Evolutionary conservation across 768 basidiomycete genomes (phyloP).

Genomic region (Termitomyces sp.): DNA sequence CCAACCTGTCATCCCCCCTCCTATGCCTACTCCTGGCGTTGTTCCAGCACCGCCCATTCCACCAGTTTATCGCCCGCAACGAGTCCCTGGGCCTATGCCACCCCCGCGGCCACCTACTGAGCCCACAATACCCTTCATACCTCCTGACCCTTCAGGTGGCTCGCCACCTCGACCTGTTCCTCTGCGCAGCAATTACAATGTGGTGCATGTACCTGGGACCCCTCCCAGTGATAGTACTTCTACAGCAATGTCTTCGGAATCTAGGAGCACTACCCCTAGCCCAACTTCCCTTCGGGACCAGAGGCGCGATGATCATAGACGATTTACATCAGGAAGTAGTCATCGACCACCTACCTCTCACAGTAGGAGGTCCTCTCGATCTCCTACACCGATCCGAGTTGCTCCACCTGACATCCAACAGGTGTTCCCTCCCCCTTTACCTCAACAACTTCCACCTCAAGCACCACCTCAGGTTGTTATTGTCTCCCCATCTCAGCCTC

Average conservation of each 20-base stretch:
- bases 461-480: slow-evolving; percentile 4
- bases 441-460: not conserved
- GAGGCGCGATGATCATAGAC: not conserved
- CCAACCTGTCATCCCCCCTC: slow-evolving; percentile 12
- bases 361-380: slow-evolving; percentile 1
- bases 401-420: slow-evolving; percentile 6
- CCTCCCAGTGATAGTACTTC: not conserved
- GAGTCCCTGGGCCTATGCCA: slow-evolving; percentile 15
- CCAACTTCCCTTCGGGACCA: not conserved
- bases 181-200: not conserved
- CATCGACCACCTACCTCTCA: not conserved
- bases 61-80: not conserved
- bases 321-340: not conserved
- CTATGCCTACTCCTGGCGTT: not conserved
- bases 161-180: slow-evolving; percentile 3
- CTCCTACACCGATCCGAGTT: not conserved
- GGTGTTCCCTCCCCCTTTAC: slow-evolving; percentile 8
- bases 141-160: slow-evolving; percentile 1
- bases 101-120: slow-evolving; percentile 6
- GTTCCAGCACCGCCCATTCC: slow-evolving; percentile 19
- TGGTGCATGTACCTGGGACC: not conserved
- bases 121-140: slow-evolving; percentile 5
- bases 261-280: not conserved
- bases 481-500: not conserved
- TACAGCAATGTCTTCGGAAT: not conserved